Evolutionary conservation across 2,329 filamentous ascomycete genomes (phyloP).

Genomic region (Hirsutella thompsonii): DNA sequence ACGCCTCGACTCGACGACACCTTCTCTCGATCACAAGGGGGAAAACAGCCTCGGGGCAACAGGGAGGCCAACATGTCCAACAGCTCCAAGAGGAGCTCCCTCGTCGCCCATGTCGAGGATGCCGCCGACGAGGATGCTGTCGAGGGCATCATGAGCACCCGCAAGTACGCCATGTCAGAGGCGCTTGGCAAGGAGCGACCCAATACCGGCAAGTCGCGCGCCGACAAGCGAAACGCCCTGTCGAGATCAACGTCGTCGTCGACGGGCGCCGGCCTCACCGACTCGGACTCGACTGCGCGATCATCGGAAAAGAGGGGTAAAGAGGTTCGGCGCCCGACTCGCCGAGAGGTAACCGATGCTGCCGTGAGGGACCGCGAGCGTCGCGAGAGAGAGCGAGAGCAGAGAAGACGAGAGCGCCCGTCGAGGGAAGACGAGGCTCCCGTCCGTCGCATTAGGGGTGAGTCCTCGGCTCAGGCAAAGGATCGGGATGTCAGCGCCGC

Average conservation of each 20-base stretch:
- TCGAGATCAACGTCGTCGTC: constrained; percentile 25
- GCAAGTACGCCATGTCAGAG: constrained; percentile 33
- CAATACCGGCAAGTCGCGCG: constrained; percentile 37
- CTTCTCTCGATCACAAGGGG: no score
- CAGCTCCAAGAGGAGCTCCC: constrained; percentile 15
- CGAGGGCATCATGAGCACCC: constrained; percentile 24
- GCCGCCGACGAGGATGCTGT: constrained; percentile 34
- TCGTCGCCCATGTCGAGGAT: constrained; percentile 36
- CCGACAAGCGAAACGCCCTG: constrained; percentile 19
- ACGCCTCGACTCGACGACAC: background rate
- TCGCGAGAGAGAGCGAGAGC: constrained; percentile 8
- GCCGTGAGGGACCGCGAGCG: background rate
- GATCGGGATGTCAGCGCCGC: constrained; percentile 13
- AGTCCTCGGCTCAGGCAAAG: constrained; percentile 3
- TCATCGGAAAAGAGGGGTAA: constrained; percentile 17
- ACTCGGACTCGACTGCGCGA: constrained; percentile 31
- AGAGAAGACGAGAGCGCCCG: constrained; percentile 15
- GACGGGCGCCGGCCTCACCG: constrained; percentile 18
- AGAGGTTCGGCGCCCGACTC: constrained; percentile 9
- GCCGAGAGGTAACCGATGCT: constrained; percentile 9
- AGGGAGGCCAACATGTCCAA: constrained; percentile 23
- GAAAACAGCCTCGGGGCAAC: background rate
- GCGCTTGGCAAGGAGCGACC: constrained; percentile 34
- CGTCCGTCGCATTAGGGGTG: background rate
- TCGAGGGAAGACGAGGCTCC: constrained; percentile 11